phyloP scores from a whole-genome alignment of 331 rosid genomes.

The Ulmus americana region DNA sequence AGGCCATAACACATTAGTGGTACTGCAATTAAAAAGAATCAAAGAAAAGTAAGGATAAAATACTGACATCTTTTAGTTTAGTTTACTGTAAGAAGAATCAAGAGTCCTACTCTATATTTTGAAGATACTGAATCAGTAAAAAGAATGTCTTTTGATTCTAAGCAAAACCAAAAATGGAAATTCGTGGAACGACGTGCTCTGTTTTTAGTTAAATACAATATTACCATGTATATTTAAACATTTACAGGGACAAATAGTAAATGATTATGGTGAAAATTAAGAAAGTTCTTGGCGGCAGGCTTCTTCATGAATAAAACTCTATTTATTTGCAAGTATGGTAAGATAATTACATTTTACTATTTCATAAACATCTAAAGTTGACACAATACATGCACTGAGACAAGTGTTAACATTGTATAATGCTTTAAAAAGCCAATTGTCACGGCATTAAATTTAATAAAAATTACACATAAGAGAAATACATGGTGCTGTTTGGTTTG shows the following conservation, averaged over 20 bases:
- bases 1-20: conserved; percentile 61
- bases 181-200: neutral
- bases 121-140: neutral
- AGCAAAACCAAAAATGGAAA: neutral
- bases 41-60: conserved; percentile 21
- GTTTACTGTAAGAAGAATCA: conserved; percentile 19
- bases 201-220: too few species aligned
- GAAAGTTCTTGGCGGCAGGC: neutral
- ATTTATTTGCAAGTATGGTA: neutral
- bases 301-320: neutral
- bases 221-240: neutral
- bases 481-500: too few species aligned
- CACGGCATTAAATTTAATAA: too few species aligned
- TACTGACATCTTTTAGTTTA: conserved; percentile 12
- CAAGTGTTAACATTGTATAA: neutral
- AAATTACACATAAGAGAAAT: too few species aligned
- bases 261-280: neutral
- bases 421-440: too few species aligned
- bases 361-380: neutral
- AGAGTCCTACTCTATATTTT: conserved; percentile 1
- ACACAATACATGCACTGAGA: neutral
- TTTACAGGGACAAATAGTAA: neutral
- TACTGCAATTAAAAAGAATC: conserved; percentile 44
- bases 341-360: neutral
- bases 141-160: conserved; percentile 6